Evolutionary conservation across 768 basidiomycete species (phyloP).

Genomic region (Daedaleopsis sinensis): DNA sequence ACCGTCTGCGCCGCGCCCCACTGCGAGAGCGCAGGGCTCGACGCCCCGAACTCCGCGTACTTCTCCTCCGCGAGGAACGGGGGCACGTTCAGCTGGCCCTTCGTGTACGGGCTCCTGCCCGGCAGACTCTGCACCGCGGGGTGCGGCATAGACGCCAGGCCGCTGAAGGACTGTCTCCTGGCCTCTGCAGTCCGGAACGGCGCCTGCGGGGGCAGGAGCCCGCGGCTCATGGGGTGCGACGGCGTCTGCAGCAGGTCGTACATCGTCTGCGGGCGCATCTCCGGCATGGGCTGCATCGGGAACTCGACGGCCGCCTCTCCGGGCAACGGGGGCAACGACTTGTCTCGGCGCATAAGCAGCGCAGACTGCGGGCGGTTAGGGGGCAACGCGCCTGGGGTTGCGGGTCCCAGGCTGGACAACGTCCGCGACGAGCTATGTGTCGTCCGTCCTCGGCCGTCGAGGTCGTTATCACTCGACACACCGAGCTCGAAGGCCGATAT

Average conservation of each 20-base stretch:
- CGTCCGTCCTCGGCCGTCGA: constrained; percentile 27
- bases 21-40: constrained; percentile 57
- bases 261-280: constrained; percentile 65
- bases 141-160: constrained; percentile 60
- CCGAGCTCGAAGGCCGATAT: constrained; percentile 31
- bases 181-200: constrained; percentile 60
- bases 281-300: constrained; percentile 32
- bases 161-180: constrained; percentile 79
- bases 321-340: constrained; percentile 79
- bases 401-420: constrained; percentile 23
- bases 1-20: constrained; percentile 18
- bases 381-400: constrained; percentile 24
- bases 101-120: constrained; percentile 21
- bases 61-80: constrained; percentile 33
- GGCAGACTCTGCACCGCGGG: constrained; percentile 56
- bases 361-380: constrained; percentile 22
- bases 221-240: constrained; percentile 38
- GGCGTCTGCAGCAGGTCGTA: constrained; percentile 54
- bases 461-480: constrained; percentile 34
- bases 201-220: constrained; percentile 63
- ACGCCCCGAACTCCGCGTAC: constrained; percentile 77
- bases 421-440: constrained; percentile 30
- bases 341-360: constrained; percentile 54
- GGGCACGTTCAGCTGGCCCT: constrained; percentile 21
- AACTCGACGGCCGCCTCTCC: constrained; percentile 40